These are phyloP conservation scores for Pythium brassicae DNA, from an alignment of 352 stramenopile genomes.

Conservation along the genomic window DNA sequence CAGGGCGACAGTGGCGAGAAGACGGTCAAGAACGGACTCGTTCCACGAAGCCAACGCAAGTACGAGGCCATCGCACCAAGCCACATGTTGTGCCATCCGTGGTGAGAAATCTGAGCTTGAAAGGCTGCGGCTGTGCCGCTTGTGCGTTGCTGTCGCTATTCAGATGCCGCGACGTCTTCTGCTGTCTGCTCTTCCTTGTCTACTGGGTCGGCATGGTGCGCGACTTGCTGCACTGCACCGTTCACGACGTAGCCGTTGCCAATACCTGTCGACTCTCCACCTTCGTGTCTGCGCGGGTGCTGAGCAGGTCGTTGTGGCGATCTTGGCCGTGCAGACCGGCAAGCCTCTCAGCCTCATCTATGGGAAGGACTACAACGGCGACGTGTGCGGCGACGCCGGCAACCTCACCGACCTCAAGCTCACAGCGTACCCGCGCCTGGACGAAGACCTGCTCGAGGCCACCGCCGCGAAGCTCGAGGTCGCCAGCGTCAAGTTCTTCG, in stretches of 20 bases:
- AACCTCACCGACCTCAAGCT: slow-evolving; percentile 29
- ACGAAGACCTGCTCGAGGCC: slow-evolving; percentile 70
- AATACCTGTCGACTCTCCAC: neutral
- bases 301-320: slow-evolving; percentile 32
- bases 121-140: neutral
- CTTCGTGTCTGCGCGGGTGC: neutral
- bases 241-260: neutral
- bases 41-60: slow-evolving; percentile 23
- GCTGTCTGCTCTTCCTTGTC: slow-evolving; percentile 77
- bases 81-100: slow-evolving; percentile 1
- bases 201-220: slow-evolving; percentile 82
- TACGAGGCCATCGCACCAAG: too few relatives aligned
- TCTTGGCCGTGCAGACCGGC: slow-evolving; percentile 59
- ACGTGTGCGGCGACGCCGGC: slow-evolving; percentile 60
- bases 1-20: neutral
- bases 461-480: slow-evolving; percentile 30
- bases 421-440: slow-evolving; percentile 75
- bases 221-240: neutral
- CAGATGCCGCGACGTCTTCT: slow-evolving; percentile 79
- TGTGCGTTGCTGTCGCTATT: neutral
- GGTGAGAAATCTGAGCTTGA: neutral
- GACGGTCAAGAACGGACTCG: slow-evolving; percentile 19
- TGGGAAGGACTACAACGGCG: slow-evolving; percentile 78
- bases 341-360: slow-evolving; percentile 76
- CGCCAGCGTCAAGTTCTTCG: slow-evolving; percentile 68